phyloP scores from a whole-genome alignment of 768 basidiomycete genomes.

The Boletus vermiculosoides region DNA sequence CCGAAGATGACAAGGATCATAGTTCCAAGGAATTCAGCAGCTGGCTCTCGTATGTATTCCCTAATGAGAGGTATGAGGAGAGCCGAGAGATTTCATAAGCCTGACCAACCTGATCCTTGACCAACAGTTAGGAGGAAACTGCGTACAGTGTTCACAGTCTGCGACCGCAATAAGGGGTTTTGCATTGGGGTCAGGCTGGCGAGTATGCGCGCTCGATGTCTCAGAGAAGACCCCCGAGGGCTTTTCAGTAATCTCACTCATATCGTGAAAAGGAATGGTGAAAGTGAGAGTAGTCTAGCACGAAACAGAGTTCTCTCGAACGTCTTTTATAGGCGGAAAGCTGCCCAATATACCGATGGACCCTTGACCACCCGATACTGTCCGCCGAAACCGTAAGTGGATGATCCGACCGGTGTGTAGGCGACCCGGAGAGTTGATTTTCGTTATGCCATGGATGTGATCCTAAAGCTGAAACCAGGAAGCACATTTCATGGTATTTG shows the following conservation, averaged over 20 bases:
- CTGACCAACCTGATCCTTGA: background rate
- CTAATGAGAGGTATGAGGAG: background rate
- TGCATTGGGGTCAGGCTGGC: background rate
- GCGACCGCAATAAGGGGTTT: background rate
- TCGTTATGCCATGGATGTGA: background rate
- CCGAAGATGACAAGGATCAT: background rate
- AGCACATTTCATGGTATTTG: background rate
- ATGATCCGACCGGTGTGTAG: background rate
- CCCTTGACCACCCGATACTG: background rate
- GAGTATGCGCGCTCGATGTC: background rate
- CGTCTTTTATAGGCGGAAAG: background rate
- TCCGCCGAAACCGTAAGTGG: background rate
- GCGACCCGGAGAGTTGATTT: background rate
- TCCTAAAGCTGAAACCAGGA: background rate
- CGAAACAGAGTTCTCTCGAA: background rate
- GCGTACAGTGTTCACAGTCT: background rate
- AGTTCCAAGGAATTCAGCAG: background rate
- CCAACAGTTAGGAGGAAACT: background rate
- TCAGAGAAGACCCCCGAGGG: background rate
- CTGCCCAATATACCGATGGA: background rate
- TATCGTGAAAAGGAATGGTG: background rate
- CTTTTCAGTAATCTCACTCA: background rate
- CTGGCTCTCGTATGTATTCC: background rate
- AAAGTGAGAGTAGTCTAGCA: background rate
- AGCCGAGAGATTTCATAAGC: background rate